phyloP scores from a whole-genome alignment of 352 stramenopile species.

The Phytophthora pisi region DNA sequence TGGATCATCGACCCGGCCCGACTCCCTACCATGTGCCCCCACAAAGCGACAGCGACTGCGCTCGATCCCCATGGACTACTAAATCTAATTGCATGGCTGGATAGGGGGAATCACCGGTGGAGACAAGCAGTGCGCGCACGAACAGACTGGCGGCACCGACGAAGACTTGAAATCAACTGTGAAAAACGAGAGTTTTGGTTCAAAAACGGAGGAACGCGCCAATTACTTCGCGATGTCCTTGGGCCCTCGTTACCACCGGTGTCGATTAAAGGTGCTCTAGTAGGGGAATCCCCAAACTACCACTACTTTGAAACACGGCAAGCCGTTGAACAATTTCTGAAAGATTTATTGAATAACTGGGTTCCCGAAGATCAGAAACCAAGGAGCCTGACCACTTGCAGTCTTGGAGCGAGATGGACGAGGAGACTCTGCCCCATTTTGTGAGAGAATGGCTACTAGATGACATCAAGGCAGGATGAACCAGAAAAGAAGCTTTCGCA shows the following conservation, averaged over 20 bases:
- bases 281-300: not conserved
- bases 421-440: not conserved
- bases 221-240: not conserved
- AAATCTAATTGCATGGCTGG: not conserved
- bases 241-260: not conserved
- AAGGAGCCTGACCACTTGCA: not conserved
- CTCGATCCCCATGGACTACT: not conserved
- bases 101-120: not conserved
- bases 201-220: not conserved
- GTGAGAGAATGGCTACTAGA: not conserved
- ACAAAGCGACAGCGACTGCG: not conserved
- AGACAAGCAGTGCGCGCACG: not conserved
- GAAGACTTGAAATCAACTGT: not conserved
- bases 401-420: not conserved
- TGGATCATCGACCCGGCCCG: not conserved
- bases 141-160: not conserved
- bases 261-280: not conserved
- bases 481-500: not conserved
- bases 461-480: not conserved
- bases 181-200: not conserved
- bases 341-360: not conserved
- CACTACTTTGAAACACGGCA: not conserved
- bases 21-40: not conserved
- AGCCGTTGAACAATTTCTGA: not conserved
- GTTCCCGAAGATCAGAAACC: not conserved